A percentile compares a stretch with the other conserved stretches of the same genome.
phyloP scores from a whole-genome alignment of 1,284 basidiomycete species.

The Tylopilus sp. region DNA sequence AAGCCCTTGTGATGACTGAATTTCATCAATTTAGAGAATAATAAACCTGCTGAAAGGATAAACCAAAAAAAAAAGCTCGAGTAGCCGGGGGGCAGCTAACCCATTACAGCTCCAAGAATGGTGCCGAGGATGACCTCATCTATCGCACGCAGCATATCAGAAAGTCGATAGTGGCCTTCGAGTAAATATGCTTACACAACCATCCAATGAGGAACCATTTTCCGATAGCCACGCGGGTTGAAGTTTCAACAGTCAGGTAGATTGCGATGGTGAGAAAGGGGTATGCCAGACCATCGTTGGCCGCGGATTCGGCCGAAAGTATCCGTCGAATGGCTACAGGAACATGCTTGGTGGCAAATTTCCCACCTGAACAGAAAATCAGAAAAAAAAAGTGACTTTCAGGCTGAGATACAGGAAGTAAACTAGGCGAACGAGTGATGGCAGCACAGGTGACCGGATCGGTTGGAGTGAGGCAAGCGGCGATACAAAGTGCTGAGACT shows the following conservation, averaged over 20 bases:
- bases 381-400: constrained; percentile 20
- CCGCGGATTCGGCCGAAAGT: constrained; percentile 88
- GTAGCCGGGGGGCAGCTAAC: constrained; percentile 31
- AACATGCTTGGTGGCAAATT: constrained; percentile 86
- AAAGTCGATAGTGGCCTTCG: neutral
- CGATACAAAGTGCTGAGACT: constrained; percentile 78
- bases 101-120: constrained; percentile 72
- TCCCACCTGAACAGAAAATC: constrained; percentile 65
- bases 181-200: constrained; percentile 50
- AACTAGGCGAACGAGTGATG: constrained; percentile 29
- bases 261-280: constrained; percentile 88
- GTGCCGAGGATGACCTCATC: constrained; percentile 87
- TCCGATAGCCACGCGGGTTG: constrained; percentile 60
- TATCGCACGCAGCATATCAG: constrained; percentile 27
- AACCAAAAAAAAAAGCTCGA: neutral
- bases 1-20: constrained; percentile 71
- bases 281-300: constrained; percentile 86
- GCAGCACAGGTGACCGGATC: constrained; percentile 76
- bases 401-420: neutral
- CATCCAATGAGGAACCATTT: constrained; percentile 83
- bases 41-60: constrained; percentile 44
- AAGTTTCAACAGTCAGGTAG: constrained; percentile 75
- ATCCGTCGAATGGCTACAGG: constrained; percentile 80
- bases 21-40: constrained; percentile 81
- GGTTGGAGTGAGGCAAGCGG: constrained; percentile 90